These are phyloP conservation scores for Scleroderma bovista DNA, from an alignment of 768 basidiomycete species.

Conservation along the genomic window DNA sequence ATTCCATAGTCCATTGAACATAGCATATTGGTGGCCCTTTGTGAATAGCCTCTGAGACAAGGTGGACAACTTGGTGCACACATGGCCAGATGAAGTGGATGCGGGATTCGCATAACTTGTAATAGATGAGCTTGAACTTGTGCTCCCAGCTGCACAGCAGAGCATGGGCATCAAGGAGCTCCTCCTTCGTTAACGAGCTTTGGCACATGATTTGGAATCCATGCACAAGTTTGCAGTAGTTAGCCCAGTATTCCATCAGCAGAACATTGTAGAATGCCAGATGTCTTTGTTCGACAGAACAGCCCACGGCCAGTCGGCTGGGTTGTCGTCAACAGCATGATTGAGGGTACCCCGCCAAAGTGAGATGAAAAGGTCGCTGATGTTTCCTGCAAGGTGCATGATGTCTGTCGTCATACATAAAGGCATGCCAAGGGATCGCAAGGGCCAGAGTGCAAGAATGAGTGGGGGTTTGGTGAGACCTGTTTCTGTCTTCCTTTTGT, in stretches of 20 bases:
- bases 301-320: conserved; percentile 28
- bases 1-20: conserved; percentile 27
- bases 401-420: conserved; percentile 33
- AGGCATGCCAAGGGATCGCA: conserved; percentile 25
- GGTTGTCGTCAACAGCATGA: conserved; percentile 12
- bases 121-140: conserved; percentile 28
- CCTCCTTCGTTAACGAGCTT: conserved; percentile 3
- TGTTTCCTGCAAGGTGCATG: conserved; percentile 36
- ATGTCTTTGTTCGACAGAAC: conserved; percentile 12
- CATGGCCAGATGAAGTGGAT: conserved; percentile 28
- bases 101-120: conserved; percentile 12
- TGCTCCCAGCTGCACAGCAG: conserved; percentile 18
- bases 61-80: conserved; percentile 26
- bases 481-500: conserved; percentile 22
- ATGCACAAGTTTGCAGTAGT: conserved; percentile 19
- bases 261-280: conserved; percentile 16
- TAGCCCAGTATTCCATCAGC: conserved; percentile 8
- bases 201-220: conserved; percentile 20
- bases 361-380: conserved; percentile 16
- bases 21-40: background rate
- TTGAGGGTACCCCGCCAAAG: conserved; percentile 21
- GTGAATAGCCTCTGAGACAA: conserved; percentile 1
- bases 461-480: conserved; percentile 34
- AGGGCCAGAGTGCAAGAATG: conserved; percentile 26
- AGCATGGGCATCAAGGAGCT: conserved; percentile 12